Percentiles rank a stretch among this genome's conserved stretches.
phyloP scores from a whole-genome alignment of 2,329 filamentous ascomycete species.

The Fusarium sp. region DNA sequence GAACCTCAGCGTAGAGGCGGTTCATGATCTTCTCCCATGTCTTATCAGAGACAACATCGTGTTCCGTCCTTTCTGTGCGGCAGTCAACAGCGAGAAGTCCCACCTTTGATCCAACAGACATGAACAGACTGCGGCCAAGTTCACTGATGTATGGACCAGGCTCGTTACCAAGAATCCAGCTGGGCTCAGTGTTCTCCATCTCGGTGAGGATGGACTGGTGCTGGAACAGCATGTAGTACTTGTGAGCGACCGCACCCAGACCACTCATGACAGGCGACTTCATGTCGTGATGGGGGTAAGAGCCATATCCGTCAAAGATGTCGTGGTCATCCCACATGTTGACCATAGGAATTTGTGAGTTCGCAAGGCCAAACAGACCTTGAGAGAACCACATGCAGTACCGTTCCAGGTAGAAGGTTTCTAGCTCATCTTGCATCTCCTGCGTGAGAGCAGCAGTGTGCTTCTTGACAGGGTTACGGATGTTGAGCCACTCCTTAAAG shows the following conservation, averaged over 20 bases:
- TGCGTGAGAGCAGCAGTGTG: constrained; percentile 80
- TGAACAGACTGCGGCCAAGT: constrained; percentile 84
- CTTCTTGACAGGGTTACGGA: constrained; percentile 84
- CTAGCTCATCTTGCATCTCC: constrained; percentile 89
- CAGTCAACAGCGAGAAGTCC: constrained; percentile 90
- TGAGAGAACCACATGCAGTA: constrained; percentile 98
- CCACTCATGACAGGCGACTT: constrained; percentile 89
- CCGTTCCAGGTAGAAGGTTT: constrained; percentile 86
- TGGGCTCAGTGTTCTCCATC: constrained; percentile 85
- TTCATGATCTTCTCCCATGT: constrained; percentile 91
- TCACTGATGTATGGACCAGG: constrained; percentile 93
- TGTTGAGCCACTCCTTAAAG: constrained; percentile 87
- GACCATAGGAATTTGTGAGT: constrained; percentile 95
- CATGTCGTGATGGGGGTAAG: constrained; percentile 94
- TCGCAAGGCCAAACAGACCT: constrained; percentile 91
- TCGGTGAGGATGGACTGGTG: constrained; percentile 90
- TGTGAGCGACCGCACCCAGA: constrained; percentile 91
- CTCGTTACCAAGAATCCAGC: constrained; percentile 84
- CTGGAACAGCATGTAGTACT: constrained; percentile 99
- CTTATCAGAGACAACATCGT: constrained; percentile 82
- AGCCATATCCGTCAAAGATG: constrained; percentile 91
- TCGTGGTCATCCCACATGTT: constrained; percentile 99
- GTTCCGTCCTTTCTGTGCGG: constrained; percentile 87
- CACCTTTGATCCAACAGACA: constrained; percentile 82
- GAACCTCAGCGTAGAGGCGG: constrained; percentile 83